A percentile compares a stretch with the other conserved stretches of the same genome.
Evolutionary conservation across 306 rosid species (phyloP).

Genomic region (Clitoria ternatea): DNA sequence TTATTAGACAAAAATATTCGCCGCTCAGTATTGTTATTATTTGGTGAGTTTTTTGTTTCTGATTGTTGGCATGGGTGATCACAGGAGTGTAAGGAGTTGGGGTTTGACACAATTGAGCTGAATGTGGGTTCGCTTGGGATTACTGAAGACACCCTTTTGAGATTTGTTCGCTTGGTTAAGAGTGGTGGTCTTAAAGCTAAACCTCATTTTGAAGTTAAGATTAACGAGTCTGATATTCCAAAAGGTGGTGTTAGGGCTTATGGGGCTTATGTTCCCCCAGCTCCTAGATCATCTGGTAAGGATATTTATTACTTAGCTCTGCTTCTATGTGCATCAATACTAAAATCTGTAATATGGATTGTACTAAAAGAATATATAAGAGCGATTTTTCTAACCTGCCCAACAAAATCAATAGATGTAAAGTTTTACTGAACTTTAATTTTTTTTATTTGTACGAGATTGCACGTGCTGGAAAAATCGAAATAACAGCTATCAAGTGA

Average conservation of each 20-base stretch:
- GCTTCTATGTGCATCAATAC: background rate
- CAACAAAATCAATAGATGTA: too few species aligned
- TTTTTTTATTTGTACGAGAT: too few species aligned
- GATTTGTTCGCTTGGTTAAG: constrained; percentile 74
- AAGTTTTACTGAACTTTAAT: too few species aligned
- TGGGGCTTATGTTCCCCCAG: constrained; percentile 72
- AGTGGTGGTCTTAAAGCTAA: constrained; percentile 72
- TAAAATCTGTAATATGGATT: constrained; percentile 7
- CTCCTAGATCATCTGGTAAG: constrained; percentile 75
- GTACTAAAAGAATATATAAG: background rate
- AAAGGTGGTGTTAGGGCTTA: constrained; percentile 61
- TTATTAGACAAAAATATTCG: too few species aligned
- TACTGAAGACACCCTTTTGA: constrained; percentile 82
- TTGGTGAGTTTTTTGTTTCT: background rate
- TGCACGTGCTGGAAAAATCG: too few species aligned
- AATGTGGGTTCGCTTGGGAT: constrained; percentile 65
- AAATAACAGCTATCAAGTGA: background rate
- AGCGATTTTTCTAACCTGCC: too few species aligned
- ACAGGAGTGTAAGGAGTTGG: constrained; percentile 87
- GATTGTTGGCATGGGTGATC: background rate
- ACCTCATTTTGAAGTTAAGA: constrained; percentile 73
- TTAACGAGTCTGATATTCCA: constrained; percentile 78
- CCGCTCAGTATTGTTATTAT: background rate
- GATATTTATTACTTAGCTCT: background rate
- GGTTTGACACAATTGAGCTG: constrained; percentile 79